Percentiles rank a stretch among this genome's conserved stretches.
Conservation (phyloP, 148 eudicot species). For the Chenopodium formosanum region DNA sequence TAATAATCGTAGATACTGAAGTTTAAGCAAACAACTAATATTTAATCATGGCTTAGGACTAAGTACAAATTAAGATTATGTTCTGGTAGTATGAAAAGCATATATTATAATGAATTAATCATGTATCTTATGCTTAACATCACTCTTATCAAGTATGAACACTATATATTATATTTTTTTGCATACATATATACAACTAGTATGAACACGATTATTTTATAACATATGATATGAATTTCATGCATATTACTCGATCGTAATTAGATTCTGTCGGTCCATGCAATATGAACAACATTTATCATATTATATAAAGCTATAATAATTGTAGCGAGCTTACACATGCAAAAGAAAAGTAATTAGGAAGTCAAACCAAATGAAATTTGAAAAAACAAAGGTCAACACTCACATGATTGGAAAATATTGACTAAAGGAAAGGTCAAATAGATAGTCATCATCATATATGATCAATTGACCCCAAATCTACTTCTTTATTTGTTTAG, state of each 20-base stretch:
- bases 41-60: no score
- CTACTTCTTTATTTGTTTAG: neutral
- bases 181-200: neutral
- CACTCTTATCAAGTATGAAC: no score
- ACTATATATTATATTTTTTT: no score
- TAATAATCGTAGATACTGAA: no score
- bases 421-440: constrained; percentile 19
- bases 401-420: constrained; percentile 5
- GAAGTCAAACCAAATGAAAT: neutral
- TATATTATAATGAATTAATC: neutral
- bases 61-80: no score
- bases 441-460: neutral
- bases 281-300: neutral
- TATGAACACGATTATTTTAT: neutral
- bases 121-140: neutral
- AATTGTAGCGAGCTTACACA: neutral
- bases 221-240: neutral
- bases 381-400: neutral
- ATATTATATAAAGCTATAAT: neutral
- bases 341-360: neutral
- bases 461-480: neutral
- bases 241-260: neutral
- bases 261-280: neutral
- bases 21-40: no score
- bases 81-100: neutral